phyloP scores from a whole-genome alignment of 2,329 filamentous ascomycete genomes.

The Cercospora berteroae region DNA sequence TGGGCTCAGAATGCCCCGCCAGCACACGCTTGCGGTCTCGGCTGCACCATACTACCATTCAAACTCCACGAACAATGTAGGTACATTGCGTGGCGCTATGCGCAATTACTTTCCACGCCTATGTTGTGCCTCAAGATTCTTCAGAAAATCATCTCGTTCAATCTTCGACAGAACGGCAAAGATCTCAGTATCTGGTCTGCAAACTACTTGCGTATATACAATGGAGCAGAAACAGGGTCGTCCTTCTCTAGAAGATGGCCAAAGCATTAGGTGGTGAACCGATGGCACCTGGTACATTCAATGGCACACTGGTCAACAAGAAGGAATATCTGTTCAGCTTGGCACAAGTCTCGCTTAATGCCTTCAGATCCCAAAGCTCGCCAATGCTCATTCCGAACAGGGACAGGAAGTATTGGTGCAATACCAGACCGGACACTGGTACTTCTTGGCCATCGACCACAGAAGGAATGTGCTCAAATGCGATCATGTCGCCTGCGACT shows the following conservation, averaged over 20 bases:
- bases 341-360: slow-evolving; percentile 40
- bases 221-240: background rate
- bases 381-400: slow-evolving; percentile 48
- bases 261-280: slow-evolving; percentile 37
- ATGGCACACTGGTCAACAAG: slow-evolving; percentile 45
- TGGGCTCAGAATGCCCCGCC: background rate
- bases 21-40: background rate
- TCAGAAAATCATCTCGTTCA: background rate
- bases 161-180: background rate
- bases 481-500: slow-evolving; percentile 56
- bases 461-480: slow-evolving; percentile 48
- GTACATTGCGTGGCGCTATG: background rate
- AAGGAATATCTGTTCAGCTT: slow-evolving; percentile 44
- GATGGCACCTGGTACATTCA: slow-evolving; percentile 44
- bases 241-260: slow-evolving; percentile 32
- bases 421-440: slow-evolving; percentile 27
- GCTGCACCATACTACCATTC: background rate
- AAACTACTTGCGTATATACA: background rate
- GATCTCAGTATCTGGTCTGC: background rate
- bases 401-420: slow-evolving; percentile 44
- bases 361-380: slow-evolving; percentile 48
- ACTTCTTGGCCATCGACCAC: slow-evolving; percentile 30
- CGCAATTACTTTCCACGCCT: background rate
- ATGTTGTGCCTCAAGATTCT: background rate
- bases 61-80: background rate